These are phyloP conservation scores for Stipa capillata DNA, from an alignment of 176 grass and related monocot species.

Conservation along the genomic window DNA sequence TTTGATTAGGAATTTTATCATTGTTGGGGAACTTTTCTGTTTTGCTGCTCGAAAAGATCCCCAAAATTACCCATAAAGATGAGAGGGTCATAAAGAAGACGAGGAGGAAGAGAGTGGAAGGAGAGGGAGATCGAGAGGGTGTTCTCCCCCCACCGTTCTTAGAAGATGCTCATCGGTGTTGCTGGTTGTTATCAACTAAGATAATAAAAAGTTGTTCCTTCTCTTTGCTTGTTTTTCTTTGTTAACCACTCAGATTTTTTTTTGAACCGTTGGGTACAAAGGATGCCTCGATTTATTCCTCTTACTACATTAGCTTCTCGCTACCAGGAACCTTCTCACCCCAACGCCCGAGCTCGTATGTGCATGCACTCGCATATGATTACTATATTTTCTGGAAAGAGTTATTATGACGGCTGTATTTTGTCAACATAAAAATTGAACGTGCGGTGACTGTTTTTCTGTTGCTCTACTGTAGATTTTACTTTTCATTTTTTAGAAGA, in stretches of 20 bases:
- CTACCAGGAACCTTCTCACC: no score
- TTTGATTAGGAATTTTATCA: conserved; percentile 21
- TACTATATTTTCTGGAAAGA: no score
- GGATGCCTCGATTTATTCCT: no score
- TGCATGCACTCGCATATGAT: no score
- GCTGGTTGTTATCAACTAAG: conserved; percentile 6
- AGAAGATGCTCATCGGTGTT: conserved; percentile 1
- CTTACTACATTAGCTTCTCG: no score
- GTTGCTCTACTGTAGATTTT: no score
- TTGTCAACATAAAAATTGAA: no score
- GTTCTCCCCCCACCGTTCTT: conserved; percentile 46
- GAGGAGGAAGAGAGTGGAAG: conserved; percentile 22
- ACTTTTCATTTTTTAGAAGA: no score
- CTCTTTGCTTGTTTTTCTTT: not conserved
- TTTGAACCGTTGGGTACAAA: no score
- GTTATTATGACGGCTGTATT: no score
- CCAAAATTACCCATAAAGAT: conserved; percentile 8
- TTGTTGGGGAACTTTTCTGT: conserved; percentile 36
- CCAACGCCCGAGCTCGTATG: no score
- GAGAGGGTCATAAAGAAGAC: not conserved
- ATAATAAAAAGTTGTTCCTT: conserved; percentile 20
- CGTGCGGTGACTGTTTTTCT: no score
- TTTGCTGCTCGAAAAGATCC: conserved; percentile 38
- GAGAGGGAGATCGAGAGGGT: conserved; percentile 24
- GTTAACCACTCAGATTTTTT: not conserved